phyloP scores from a whole-genome alignment of 2,329 filamentous ascomycete species.

The Fusarium fujikuroi region DNA sequence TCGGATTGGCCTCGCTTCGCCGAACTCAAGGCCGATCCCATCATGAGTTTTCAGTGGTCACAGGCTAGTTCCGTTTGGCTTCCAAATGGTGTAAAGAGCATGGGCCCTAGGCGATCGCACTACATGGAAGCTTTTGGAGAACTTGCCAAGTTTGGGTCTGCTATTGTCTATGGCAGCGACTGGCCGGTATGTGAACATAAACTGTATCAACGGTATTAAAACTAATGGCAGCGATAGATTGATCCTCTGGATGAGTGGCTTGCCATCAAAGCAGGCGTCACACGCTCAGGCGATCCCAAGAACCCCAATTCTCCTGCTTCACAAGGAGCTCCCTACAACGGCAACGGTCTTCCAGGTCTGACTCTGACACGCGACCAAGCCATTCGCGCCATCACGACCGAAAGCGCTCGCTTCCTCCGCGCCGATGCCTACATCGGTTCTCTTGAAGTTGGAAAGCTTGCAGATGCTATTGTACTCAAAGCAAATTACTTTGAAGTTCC shows the following conservation, averaged over 20 bases:
- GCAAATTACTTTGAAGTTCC: conserved; percentile 30
- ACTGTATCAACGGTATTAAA: fast-evolving
- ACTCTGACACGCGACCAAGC: conserved; percentile 19
- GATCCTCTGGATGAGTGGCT: conserved; percentile 38
- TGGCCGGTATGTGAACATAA: conserved; percentile 27
- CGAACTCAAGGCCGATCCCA: conserved; percentile 31
- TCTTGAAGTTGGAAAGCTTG: conserved; percentile 36
- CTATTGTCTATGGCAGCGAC: conserved; percentile 30
- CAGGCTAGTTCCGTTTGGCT: conserved; percentile 30
- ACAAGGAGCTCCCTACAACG: conserved; percentile 17
- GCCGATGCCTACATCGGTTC: conserved; percentile 34
- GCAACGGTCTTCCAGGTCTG: conserved; percentile 10
- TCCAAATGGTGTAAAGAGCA: conserved; percentile 18
- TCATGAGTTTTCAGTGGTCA: conserved; percentile 37
- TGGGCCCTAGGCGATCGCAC: conserved; percentile 23
- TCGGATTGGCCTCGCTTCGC: conserved; percentile 35
- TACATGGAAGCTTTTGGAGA: conserved; percentile 43
- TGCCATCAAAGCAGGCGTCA: conserved; percentile 32
- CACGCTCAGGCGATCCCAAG: conserved; percentile 30
- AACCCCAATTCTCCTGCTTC: conserved; percentile 36
- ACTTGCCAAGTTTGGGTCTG: conserved; percentile 14
- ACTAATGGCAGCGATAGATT: not conserved
- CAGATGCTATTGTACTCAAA: conserved; percentile 31
- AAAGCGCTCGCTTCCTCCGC: conserved; percentile 23
- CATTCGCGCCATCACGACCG: conserved; percentile 19